Evolutionary conservation across 2,329 filamentous ascomycete genomes (phyloP).

Genomic region (Calonectria fujianensis): DNA sequence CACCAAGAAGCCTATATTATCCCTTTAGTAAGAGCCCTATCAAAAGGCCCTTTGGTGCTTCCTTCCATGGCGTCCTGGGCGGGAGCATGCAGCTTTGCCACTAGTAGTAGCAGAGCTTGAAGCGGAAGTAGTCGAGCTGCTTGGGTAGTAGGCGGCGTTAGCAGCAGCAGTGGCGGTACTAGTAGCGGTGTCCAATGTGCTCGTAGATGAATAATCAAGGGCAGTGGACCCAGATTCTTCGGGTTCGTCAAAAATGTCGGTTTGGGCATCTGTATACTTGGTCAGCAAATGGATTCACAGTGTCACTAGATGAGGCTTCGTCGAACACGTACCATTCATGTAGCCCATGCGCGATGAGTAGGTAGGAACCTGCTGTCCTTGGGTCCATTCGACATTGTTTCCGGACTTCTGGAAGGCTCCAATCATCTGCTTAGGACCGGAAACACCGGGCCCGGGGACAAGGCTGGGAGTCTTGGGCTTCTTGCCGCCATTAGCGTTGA

Average conservation of each 20-base stretch:
- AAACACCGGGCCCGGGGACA: conserved; percentile 23
- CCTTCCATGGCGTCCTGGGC: background rate
- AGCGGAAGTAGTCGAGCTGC: background rate
- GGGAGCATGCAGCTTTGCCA: background rate
- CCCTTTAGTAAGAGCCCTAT: too few relatives aligned
- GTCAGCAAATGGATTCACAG: background rate
- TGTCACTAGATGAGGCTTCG: background rate
- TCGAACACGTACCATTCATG: conserved; percentile 10
- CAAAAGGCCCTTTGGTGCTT: conserved; percentile 7
- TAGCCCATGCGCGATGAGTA: conserved; percentile 37
- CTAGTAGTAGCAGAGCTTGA: background rate
- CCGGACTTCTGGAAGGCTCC: conserved; percentile 34
- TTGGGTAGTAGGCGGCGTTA: background rate
- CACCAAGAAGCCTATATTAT: background rate
- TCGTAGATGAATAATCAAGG: conserved; percentile 2
- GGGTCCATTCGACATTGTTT: conserved; percentile 33
- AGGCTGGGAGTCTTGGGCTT: conserved; percentile 28
- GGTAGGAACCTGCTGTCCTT: conserved; percentile 31
- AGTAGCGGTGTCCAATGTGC: conserved; percentile 2
- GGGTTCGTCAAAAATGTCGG: conserved; percentile 28
- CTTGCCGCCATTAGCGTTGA: conserved; percentile 32
- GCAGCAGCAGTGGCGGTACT: background rate
- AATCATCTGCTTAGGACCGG: conserved; percentile 35
- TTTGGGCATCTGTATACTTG: conserved; percentile 8
- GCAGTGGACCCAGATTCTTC: background rate